Evolutionary conservation across 2,329 filamentous ascomycete genomes (phyloP).

Genomic region (Dactylellina parvicollis): DNA sequence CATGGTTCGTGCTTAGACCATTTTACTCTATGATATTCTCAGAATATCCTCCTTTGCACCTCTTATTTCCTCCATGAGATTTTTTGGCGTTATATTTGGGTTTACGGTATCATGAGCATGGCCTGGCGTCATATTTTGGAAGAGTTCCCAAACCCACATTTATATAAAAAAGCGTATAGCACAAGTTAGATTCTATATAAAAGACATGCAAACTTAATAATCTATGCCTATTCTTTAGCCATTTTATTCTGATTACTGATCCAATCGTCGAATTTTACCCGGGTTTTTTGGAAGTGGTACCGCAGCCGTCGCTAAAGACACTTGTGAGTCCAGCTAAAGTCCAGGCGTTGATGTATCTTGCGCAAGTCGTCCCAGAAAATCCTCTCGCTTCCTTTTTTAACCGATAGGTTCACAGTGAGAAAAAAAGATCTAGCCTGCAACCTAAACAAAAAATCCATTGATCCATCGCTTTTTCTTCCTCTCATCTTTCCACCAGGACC

Average conservation of each 20-base stretch:
- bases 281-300: slow-evolving; percentile 4
- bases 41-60: not conserved
- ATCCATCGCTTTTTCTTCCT: slow-evolving; percentile 34
- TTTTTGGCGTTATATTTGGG: slow-evolving; percentile 34
- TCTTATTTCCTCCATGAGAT: slow-evolving; percentile 9
- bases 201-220: slow-evolving; percentile 1
- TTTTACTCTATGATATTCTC: not conserved
- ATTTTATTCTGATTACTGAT: slow-evolving; percentile 1
- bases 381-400: slow-evolving; percentile 24
- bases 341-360: too few relatives aligned
- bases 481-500: slow-evolving; percentile 6
- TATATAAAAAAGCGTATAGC: slow-evolving; percentile 18
- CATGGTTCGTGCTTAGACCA: slow-evolving; percentile 62
- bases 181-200: slow-evolving; percentile 11
- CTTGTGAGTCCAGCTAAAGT: too few relatives aligned
- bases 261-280: slow-evolving; percentile 9
- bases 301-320: not conserved
- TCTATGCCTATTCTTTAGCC: not conserved
- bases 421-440: slow-evolving; percentile 13
- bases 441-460: slow-evolving; percentile 45
- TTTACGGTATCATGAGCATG: slow-evolving; percentile 40
- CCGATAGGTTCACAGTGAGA: slow-evolving; percentile 17
- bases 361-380: too few relatives aligned
- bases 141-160: not conserved
- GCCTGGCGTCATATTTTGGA: slow-evolving; percentile 51